Base-by-base conservation (phyloP, 495 filamentous ascomycete genomes). In the Lineolata rhizophorae region DNA sequence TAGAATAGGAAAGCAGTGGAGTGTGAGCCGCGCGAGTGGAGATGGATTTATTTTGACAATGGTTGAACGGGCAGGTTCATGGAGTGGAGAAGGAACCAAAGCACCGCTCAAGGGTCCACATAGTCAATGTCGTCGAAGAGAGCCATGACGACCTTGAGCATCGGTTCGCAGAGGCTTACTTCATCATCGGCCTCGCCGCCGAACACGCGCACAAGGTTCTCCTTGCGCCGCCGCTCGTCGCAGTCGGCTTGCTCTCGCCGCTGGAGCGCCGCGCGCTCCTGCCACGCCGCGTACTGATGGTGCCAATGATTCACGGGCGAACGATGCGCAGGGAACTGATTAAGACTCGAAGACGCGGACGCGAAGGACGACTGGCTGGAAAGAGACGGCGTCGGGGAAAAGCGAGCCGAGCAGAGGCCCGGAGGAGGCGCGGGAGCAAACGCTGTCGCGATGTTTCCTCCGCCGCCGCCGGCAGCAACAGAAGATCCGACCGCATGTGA, bases 121-220 rank as follows among this genome's bases (percentile, higher is more conserved):
- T 53, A 53, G 36, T 52, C 49, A 34, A 42, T 39, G 22, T 37
- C 18, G 32, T 51, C 35, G 39, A 53, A 53, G 10, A 53, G 45
- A 35, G 40, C 41, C 30, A 45, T 39, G 20, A 53, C 50, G n/a
- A 53, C 50, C 41, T 46, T 42, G 34, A 53, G 34, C 50, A 53
- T 53, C 0, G 41, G 43, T 14, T 45, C 48, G 4, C 47, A 35
- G 2, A 53, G 45, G 30, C 39, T 40, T 22, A 39, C 39, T 36
- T 48, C 45, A 27, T 50, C 47, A 27, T 40, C 42, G 13, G 33
- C 42, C 22, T 45, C 41, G 18, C 47, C 47, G 21, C 47, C 47
- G 27, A 45, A 50, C 26, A 48, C 30, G 10, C 47, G 41, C 9
- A 45, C 37, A 9, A 37, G 38, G 12, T 42, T 31, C 13, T 33